Evolutionary conservation across 2,329 filamentous ascomycete species (phyloP), one percentile per base, ranked within the genome.

Genomic region (Neoarthrinium moseri): DNA sequence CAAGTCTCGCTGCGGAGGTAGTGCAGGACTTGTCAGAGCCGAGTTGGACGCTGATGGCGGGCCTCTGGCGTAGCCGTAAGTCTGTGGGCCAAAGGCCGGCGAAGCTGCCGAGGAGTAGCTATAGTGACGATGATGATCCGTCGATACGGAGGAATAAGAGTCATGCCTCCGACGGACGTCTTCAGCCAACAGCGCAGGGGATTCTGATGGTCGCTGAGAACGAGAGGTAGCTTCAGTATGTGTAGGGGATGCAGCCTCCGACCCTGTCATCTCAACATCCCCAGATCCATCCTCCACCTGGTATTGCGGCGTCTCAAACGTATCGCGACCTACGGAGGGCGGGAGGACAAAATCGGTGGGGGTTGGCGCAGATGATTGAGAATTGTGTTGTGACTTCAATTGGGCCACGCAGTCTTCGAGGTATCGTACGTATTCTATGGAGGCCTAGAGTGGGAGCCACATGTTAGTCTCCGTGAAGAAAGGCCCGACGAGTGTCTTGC

Each of bases 341-440:
- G 62, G 59, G 6, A 63, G 44, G 23, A 53, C 53, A 23, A 63
- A 63, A 21, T 63, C 61, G 10, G 56, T 49, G 2, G 55, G 56
- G 3, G 50, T 55, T 2, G 63, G 60, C 30, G 63, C 60, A 4
- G 57, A 53, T 29, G 58, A 47, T 20, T 62, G 56, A 26, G 67
- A 66, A 29, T 69, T 65, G 46, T 69, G 68, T 48, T 78, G 75
- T 5, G 77, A 77, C 64, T 96, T 91, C 45, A 97, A 75, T 59
- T 92, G 87, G 24, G 77, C 67, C 29, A 96, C 83, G 59, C 92
- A 97, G 62, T 90, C 86, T 64, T 97, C 89, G 12, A 99, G 80
- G 63, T 99, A 99, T 49, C 89, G 86, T 52, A 97, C 83, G 58
- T 99, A 97, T 58, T 97, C 94, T 50, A 97, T 97, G 37, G 91